phyloP scores from a whole-genome alignment of 345 rosid species.

The Turritis glabra region DNA sequence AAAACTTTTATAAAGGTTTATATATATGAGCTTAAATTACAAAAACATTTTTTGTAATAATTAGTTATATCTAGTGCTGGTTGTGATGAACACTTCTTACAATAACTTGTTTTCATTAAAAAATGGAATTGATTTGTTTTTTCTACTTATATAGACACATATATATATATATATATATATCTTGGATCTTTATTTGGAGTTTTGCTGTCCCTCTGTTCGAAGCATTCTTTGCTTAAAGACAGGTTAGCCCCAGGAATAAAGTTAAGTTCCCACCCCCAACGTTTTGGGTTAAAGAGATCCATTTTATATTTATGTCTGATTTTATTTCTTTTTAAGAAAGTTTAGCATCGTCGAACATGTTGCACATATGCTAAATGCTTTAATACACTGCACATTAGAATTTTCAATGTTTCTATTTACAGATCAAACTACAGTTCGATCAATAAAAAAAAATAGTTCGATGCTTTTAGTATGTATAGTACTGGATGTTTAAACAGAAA shows the following conservation, averaged over 20 bases:
- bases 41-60: too few species aligned
- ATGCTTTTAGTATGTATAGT: not conserved
- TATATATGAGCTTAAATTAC: too few species aligned
- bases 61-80: too few species aligned
- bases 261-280: conserved; percentile 41
- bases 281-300: conserved; percentile 37
- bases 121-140: not conserved
- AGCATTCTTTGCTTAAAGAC: conserved; percentile 81
- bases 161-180: too few species aligned
- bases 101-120: not conserved
- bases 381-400: conserved; percentile 13
- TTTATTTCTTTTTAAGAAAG: conserved; percentile 31
- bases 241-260: conserved; percentile 71
- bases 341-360: conserved; percentile 38
- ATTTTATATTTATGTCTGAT: conserved; percentile 14
- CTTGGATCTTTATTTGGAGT: conserved; percentile 22
- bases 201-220: conserved; percentile 58
- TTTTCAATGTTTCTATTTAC: conserved; percentile 9
- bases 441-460: not conserved
- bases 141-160: not conserved
- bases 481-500: not conserved
- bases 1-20: too few species aligned
- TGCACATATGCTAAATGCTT: conserved; percentile 19
- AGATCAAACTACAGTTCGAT: not conserved
- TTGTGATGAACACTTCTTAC: too few species aligned